A percentile compares a stretch with the other conserved stretches of the same genome.
phyloP scores from a whole-genome alignment of 805 yeast genomes.

The Pichia nanzhaoensis region DNA sequence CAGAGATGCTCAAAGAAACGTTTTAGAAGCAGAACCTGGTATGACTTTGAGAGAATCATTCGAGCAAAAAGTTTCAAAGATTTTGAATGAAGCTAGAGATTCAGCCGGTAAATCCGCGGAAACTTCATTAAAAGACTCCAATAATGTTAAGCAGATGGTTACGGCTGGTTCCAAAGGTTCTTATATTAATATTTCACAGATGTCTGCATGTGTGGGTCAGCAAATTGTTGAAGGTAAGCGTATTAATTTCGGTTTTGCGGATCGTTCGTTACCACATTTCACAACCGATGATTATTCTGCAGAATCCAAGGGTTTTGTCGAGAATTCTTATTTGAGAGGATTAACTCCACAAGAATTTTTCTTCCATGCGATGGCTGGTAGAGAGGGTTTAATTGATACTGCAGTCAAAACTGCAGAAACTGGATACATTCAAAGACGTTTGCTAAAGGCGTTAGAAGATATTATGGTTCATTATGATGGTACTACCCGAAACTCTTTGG shows the following conservation, averaged over 20 bases:
- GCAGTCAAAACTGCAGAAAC: constrained; percentile 99
- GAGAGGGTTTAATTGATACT: constrained; percentile 99
- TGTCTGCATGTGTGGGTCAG: constrained; percentile 99
- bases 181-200: constrained; percentile 95
- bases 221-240: constrained; percentile 99
- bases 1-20: constrained; percentile 82
- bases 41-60: constrained; percentile 98
- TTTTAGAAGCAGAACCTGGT: constrained; percentile 94
- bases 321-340: constrained; percentile 94
- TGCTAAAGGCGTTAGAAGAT: constrained; percentile 96
- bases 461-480: constrained; percentile 94
- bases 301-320: constrained; percentile 96
- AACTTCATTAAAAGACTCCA: constrained; percentile 85
- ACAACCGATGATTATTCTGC: constrained; percentile 98
- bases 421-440: constrained; percentile 96
- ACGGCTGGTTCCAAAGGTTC: constrained; percentile 99
- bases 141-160: constrained; percentile 98
- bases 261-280: constrained; percentile 95
- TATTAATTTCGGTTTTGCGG: constrained; percentile 95
- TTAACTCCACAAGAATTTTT: constrained; percentile 97
- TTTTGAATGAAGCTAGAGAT: constrained; percentile 96
- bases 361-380: constrained; percentile 99
- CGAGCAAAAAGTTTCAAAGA: constrained; percentile 94
- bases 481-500: constrained; percentile 94
- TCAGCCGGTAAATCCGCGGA: constrained; percentile 99